phyloP scores from a whole-genome alignment of 805 yeast species.

The Monosporozyma siamensis region DNA sequence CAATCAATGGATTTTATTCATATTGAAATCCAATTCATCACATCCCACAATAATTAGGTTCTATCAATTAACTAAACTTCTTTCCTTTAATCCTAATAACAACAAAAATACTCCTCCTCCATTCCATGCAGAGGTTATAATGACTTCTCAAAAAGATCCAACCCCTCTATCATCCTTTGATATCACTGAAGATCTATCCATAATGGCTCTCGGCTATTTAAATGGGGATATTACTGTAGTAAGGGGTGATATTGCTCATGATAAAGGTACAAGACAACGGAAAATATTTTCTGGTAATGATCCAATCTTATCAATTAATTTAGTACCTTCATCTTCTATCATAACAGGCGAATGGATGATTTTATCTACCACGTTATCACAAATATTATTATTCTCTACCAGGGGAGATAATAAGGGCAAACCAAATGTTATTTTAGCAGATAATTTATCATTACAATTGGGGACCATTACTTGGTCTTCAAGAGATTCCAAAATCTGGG shows the following conservation, averaged over 20 bases:
- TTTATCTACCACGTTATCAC: conserved; percentile 68
- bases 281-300: conserved; percentile 52
- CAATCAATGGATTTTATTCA: conserved; percentile 26
- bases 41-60: conserved; percentile 54
- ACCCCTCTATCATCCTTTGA: conserved; percentile 47
- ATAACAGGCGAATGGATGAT: conserved; percentile 45
- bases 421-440: conserved; percentile 42
- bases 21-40: conserved; percentile 35
- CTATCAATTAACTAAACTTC: conserved; percentile 58
- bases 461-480: conserved; percentile 34
- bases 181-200: conserved; percentile 17
- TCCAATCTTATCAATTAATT: conserved; percentile 68
- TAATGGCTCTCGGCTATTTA: conserved; percentile 24
- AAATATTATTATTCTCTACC: conserved; percentile 61
- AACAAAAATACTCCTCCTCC: conserved; percentile 3
- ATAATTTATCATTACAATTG: conserved; percentile 37
- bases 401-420: conserved; percentile 69
- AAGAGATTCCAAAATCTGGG: conserved; percentile 47
- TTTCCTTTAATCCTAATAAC: conserved; percentile 11
- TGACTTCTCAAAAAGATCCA: conserved; percentile 65
- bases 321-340: conserved; percentile 33
- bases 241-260: conserved; percentile 81
- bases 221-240: conserved; percentile 73
- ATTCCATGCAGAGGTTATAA: conserved; percentile 52
- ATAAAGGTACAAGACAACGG: conserved; percentile 84